phyloP scores from a whole-genome alignment of 768 basidiomycete species.

The Leccinum rimulosum region DNA sequence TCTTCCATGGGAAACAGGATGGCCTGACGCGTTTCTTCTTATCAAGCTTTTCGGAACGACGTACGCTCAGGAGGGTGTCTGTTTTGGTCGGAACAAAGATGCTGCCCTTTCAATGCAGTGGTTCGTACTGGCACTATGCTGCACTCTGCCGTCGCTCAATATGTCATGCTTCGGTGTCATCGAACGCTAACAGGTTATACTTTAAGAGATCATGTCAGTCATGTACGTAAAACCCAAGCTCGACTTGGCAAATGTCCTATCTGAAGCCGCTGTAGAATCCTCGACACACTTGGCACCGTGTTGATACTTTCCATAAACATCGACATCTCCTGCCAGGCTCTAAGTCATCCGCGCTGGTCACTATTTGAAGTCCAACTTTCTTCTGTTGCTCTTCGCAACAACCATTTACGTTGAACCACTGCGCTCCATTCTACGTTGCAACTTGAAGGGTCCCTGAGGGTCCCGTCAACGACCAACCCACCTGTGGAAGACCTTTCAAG shows the following conservation, averaged over 20 bases:
- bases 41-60: slow-evolving; percentile 6
- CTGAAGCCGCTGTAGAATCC: neutral
- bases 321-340: too few species aligned
- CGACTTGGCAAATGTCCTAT: neutral
- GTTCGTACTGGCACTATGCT: neutral
- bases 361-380: too few species aligned
- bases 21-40: neutral
- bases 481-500: too few species aligned
- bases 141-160: neutral
- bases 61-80: slow-evolving; percentile 3
- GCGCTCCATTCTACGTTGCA: neutral
- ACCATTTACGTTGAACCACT: neutral
- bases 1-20: neutral
- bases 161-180: neutral
- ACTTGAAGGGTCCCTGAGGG: neutral
- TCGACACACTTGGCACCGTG: neutral
- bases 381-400: neutral
- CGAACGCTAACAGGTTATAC: neutral
- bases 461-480: too few species aligned
- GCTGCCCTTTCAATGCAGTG: neutral
- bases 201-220: neutral
- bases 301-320: neutral
- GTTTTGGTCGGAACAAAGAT: slow-evolving; percentile 3
- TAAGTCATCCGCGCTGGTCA: too few species aligned
- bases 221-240: neutral